Base-by-base conservation (phyloP, 257 asterid genomes). In the Penstemon barbatus region DNA sequence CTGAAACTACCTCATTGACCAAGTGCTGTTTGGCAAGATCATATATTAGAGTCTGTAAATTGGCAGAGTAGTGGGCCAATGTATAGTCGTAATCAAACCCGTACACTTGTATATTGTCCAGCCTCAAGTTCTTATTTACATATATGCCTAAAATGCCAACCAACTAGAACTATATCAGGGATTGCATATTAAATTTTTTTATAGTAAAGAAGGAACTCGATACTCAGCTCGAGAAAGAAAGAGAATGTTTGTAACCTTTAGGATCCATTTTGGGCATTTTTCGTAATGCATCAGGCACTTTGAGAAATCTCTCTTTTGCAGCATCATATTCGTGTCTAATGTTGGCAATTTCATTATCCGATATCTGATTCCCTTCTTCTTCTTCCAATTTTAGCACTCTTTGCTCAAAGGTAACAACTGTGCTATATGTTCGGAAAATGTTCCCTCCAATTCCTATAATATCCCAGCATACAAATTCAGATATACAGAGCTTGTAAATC, bases 21-120 rank as follows among this genome's bases (percentile, higher is more conserved):
- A 93, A 85, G 81, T 84, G 82, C 70, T 87, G 88, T 79, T 89
- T 93, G 57, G 99, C 99, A 73, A 90, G 89, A 71, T 93, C 89
- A 60, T 88, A 93, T 77, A 93, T 90, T 78, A 93, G 83, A 78
- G 80, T 84, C 79, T 93, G 97, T 65, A 93, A 69, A 81, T 85
- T 78, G 78, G 92, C 81, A 68, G 96, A 85, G 84, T 93, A 93
- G 83, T 93, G 99, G 4, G 97, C 99, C 91, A 93, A 76, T 40
- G 99, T 93, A 77, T 93, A 93, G 82, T 93, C 99, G 67, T 93
- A 93, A 78, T 93, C 99, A 75, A 93, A 93, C 65, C 99, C 99
- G 19, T 82, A 93, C 19, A 93, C 99, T 83, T 85, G 84, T 75
- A 93, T 76, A 66, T 85, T 78, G 78, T 93, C 96, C 94, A 93